Evolutionary conservation across 108 stramenopile species (phyloP), one percentile per base, ranked within the genome.

Genomic region (Nannochloropsis salina): DNA sequence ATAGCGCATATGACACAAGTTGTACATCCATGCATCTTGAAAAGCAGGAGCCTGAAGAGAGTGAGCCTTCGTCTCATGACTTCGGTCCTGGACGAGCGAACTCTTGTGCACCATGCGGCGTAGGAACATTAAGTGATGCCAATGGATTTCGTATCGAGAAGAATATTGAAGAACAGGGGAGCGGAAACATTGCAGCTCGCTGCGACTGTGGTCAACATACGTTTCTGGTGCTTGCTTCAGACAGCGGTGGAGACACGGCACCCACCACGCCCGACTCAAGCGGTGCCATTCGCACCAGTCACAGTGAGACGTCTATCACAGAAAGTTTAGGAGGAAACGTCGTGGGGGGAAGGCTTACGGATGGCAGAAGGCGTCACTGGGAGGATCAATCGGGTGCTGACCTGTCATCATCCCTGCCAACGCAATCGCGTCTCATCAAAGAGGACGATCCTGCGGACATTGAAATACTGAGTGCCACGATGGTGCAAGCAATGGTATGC

Each of bases 131-230:
- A 1, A 31, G 31, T 31, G 31, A 31, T 31, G 31, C 1, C 31
- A 31, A 31, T 31, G 31, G 31, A 31, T 1, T 31, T 31, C 31
- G 31, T 31, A 31, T 31, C 31, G 31, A 31, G 31, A 31, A 31
- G 1, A 31, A 31, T 31, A 31, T 31, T 31, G 31, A 31, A 31
- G 31, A 31, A 1, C 31, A 31, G 31, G 31, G 31, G 31, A 31
- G 31, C 31, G 31, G 31, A 31, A 74, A n/a, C 61, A n/a, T n/a
- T n/a, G 61, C 61, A 15, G 61, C 61, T 74, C 61, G 61, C 20
- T 74, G 61, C n/a, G 61, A 74, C 8, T 74, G 61, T 74, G 61
- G 61, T n/a, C 3, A 74, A n/a, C 61, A 74, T 74, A 74, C 61
- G 20, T 74, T 74, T 74, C n/a, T 15, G 15, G 3, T 74, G 61